Evolutionary conservation across 1,284 basidiomycete species (phyloP), one percentile per base, ranked within the genome.

Genomic region (Jaminaea rosea): DNA sequence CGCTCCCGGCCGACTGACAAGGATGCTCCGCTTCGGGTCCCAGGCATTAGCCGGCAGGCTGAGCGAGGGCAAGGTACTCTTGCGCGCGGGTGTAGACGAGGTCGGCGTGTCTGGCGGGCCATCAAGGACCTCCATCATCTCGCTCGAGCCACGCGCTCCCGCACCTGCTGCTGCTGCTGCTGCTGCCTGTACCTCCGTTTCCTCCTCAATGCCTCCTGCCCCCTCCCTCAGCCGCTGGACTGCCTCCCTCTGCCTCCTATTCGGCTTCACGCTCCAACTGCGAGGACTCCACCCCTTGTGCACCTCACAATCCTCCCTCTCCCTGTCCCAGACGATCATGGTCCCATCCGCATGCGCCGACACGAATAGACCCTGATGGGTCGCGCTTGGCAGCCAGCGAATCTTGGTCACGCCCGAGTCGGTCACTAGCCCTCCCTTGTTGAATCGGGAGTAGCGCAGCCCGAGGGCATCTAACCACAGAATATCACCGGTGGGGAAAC

Each of bases 291-390:
- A 42, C 11, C 39, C 39, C 24, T 42, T 42, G 17, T 23, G 19
- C 7, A 23, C 39, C 23, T 42, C 39, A 21, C 19, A 86, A 63
- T 94, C 90, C 53, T 92, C 89, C 27, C 87, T 83, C 62, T 90
- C 87, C 63, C 85, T 86, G 72, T 92, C 89, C 67, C 88, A 92
- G 21, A 90, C 80, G 31, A 90, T 80, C 55, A 93, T 83, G 6
- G 86, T 84, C 2, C 90, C 90, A 66, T 97, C 88, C 13, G 84
- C 85, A 69, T 94, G 88, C 2, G 88, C 85, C n/a, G 85, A 88
- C 36, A 93, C 80, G 72, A 97, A 92, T 21, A 92, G 80, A 49
- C 85, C 85, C 34, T 72, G 68, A 41, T 53, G 58, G 4, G 39
- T 21, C 7, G 23, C 23, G 7, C 19, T 21, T 1, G 91, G 91